Conservation (phyloP, 2,329 filamentous ascomycete species). For the Pleurostoma richardsiae region DNA sequence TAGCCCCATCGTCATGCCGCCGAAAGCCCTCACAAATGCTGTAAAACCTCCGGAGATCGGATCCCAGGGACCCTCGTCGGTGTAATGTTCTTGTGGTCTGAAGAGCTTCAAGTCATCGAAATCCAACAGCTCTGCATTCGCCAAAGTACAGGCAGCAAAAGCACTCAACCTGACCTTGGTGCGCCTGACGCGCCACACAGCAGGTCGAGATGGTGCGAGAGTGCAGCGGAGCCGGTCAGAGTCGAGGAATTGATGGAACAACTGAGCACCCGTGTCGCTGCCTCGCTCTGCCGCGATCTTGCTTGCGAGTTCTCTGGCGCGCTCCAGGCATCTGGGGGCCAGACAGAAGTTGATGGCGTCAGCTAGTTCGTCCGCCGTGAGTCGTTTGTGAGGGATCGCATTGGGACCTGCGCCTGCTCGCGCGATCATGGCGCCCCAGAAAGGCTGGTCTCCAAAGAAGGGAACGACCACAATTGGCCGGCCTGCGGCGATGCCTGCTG, state of each 20-base stretch:
- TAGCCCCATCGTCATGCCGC: slow-evolving; percentile 70
- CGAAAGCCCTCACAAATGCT: slow-evolving; percentile 69
- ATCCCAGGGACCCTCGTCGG: slow-evolving; percentile 68
- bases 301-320: slow-evolving; percentile 17
- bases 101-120: slow-evolving; percentile 66
- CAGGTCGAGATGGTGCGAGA: slow-evolving; percentile 57
- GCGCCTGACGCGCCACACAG: slow-evolving; percentile 66
- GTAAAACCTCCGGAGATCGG: slow-evolving; percentile 69
- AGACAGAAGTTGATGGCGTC: slow-evolving; percentile 27
- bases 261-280: slow-evolving; percentile 52
- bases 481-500: slow-evolving; percentile 75
- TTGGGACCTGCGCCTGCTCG: slow-evolving; percentile 66
- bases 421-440: slow-evolving; percentile 74
- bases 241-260: slow-evolving; percentile 62
- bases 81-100: slow-evolving; percentile 58
- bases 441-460: slow-evolving; percentile 81
- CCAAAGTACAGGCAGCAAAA: slow-evolving; percentile 62
- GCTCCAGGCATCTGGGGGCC: slow-evolving; percentile 15
- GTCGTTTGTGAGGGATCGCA: slow-evolving; percentile 27
- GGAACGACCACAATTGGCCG: slow-evolving; percentile 78
- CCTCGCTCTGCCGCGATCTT: slow-evolving; percentile 33
- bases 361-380: slow-evolving; percentile 24
- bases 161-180: slow-evolving; percentile 62
- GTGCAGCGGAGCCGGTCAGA: slow-evolving; percentile 60
- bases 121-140: slow-evolving; percentile 56